Conservation (phyloP, 2,329 filamentous ascomycete genomes). For the Mycocentrospora acerina region DNA sequence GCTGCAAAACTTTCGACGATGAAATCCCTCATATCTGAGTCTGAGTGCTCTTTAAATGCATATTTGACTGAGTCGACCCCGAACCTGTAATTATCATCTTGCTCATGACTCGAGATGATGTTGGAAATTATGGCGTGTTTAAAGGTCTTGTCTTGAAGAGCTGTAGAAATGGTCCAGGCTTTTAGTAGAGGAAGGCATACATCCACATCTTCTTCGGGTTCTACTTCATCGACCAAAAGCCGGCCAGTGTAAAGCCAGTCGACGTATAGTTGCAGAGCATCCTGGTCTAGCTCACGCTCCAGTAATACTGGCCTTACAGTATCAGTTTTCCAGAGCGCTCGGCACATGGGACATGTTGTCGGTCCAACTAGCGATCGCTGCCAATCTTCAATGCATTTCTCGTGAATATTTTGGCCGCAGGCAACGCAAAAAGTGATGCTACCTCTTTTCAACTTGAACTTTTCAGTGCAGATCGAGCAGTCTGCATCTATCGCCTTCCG, state of each 20-base stretch:
- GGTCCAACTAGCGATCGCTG: not conserved
- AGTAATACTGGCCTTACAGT: too few relatives aligned
- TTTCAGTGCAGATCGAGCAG: constrained; percentile 20
- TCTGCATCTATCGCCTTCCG: constrained; percentile 13
- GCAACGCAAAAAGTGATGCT: constrained; percentile 17
- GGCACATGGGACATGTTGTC: constrained; percentile 18
- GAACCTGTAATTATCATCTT: too few relatives aligned
- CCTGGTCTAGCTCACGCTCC: not conserved
- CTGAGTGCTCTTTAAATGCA: too few relatives aligned
- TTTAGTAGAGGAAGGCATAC: constrained; percentile 2
- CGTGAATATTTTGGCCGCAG: constrained; percentile 23
- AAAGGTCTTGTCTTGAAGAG: too few relatives aligned
- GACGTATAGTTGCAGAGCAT: constrained; percentile 12
- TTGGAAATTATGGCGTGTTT: too few relatives aligned
- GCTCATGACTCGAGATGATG: too few relatives aligned
- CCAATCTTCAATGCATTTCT: constrained; percentile 11
- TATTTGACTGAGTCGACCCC: too few relatives aligned
- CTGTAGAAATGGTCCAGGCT: not conserved
- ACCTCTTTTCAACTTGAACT: not conserved
- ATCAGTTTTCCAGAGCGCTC: constrained; percentile 4
- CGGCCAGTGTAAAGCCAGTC: constrained; percentile 15
- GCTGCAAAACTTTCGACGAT: too few relatives aligned
- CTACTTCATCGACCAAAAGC: not conserved
- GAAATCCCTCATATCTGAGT: too few relatives aligned
- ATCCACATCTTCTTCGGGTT: not conserved